Base-by-base conservation (phyloP, 768 basidiomycete species). In the Peribolospora kevripleyi region DNA sequence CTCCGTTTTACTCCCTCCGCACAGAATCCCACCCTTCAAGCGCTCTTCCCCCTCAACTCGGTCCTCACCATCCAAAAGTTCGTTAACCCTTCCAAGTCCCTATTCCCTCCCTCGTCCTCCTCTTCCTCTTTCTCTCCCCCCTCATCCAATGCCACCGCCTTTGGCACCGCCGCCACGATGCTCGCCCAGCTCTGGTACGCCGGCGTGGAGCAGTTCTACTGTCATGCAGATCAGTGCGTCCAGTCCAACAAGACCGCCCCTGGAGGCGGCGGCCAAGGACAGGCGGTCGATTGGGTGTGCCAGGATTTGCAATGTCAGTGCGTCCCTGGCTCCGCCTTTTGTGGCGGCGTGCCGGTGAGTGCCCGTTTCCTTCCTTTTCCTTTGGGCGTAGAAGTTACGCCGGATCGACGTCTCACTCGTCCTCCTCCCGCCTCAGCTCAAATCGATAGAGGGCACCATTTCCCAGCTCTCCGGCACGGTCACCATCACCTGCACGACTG, bases 161-260 rank as follows among this genome's bases (percentile, higher is more conserved):
- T 46, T 52, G 80, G 80, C 38, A 42, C 64, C 6, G 66, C 69
- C 11, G 73, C 75, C 8, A 70, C 74, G 6, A 66, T 74, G n/a
- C 78, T 73, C 57, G 79, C 79, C 0, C 81, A 84, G 59, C 69
- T 86, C 5, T 78, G 80, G 66, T 86, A 84, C 65, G 72, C 71
- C n/a, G 79, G 82, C 7, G 76, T 79, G 41, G 84, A 88, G 63
- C 86, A 93, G 63, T 95, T 95, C 69, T 82, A 75, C 65, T 95
- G 90, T 65, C 57, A 68, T 7, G 84, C 85, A 0, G 70, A 76
- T 58, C 70, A 72, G 5, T 93, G 90, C 69, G 68, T 65, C 0
- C 86, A 91, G 67, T 68, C 70, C 11, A 65, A 75, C 25, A 66
- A 68, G 7, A 58, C 57, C 3, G 45, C 54, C 53, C 36, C 42